Evolutionary conservation across 257 asterid species (phyloP).

Genomic region (Thymus mandschuricus): DNA sequence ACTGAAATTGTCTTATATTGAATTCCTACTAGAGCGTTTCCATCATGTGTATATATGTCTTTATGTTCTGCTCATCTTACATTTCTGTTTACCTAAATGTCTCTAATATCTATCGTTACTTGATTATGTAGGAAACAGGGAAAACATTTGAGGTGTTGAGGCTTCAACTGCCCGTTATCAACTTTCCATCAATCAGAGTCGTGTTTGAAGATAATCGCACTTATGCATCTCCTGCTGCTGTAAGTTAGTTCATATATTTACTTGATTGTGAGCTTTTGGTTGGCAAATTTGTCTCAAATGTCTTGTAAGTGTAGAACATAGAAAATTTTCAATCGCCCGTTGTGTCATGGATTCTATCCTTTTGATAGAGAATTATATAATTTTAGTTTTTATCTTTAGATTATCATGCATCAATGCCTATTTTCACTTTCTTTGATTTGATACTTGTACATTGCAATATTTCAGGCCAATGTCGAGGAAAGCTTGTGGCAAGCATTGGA

Average conservation of each 20-base stretch:
- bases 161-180: conserved; percentile 89
- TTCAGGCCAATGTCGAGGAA: conserved; percentile 74
- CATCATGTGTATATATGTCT: too few relatives aligned
- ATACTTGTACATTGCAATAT: conserved; percentile 23
- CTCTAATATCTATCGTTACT: conserved; percentile 32
- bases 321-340: conserved; percentile 10
- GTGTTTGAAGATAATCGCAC: conserved; percentile 94
- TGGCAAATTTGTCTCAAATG: not conserved
- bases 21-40: not conserved
- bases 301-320: conserved; percentile 16
- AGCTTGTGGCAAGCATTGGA: conserved; percentile 82
- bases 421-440: conserved; percentile 17
- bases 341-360: conserved; percentile 8
- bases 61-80: conserved; percentile 17
- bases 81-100: conserved; percentile 24
- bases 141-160: conserved; percentile 73
- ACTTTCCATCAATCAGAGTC: conserved; percentile 63
- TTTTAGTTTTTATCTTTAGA: conserved; percentile 7
- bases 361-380: not conserved
- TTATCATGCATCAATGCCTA: conserved; percentile 2
- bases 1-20: not conserved
- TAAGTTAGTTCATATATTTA: conserved; percentile 46
- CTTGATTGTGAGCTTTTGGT: conserved; percentile 18
- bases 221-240: conserved; percentile 85
- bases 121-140: conserved; percentile 79